Base-by-base conservation (phyloP, 805 yeast genomes). In the Metschnikowia sp. region DNA sequence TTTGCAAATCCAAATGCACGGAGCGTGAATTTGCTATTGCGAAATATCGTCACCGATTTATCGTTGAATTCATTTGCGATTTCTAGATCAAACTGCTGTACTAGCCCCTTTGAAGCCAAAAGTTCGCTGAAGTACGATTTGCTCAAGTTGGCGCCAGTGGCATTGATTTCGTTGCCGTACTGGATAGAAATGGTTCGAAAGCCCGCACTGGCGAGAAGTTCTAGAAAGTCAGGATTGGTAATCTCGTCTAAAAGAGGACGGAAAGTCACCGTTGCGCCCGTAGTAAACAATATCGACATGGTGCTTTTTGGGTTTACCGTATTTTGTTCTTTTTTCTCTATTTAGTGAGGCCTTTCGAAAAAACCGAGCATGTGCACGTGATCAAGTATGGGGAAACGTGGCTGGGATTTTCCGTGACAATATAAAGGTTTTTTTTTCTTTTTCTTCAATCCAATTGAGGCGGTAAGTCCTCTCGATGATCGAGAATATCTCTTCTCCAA, bases 181-280 rank as follows among this genome's bases (percentile, higher is more conserved):
- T 68, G 74, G 18, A 65, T 44, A 7, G 45, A 38, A 34, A 65
- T 44, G n/a, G 42, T 44, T 26, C 57, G 54, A 52, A 71, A 79
- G 0, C 78, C 78, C 0, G 57, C 48, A 0, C 54, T 47, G 1
- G 39, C n/a, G n/a, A 84, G 54, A 8, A 55, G 45, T 0, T 57
- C 37, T 0, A 79, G 52, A 32, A 83, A 76, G 2, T 56, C 45
- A 0, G 51, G 45, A 8, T 61, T 47, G 8, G 82, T 53, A 0
- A 79, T 64, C 8, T 71, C 61, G n/a, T 63, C 63, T 1, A 92
- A 64, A 12, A 92, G 75, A 13, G 60, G 67, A 10, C 75, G 73
- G 61, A 92, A 92, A 0, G 96, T 85, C 18, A 86, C 91, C 0
- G 97, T 91, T 2, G 97, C 97, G 0, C 98, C 98, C 3, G 95